Evolutionary conservation across 306 rosid species (phyloP).

Genomic region (Prunus salicina): DNA sequence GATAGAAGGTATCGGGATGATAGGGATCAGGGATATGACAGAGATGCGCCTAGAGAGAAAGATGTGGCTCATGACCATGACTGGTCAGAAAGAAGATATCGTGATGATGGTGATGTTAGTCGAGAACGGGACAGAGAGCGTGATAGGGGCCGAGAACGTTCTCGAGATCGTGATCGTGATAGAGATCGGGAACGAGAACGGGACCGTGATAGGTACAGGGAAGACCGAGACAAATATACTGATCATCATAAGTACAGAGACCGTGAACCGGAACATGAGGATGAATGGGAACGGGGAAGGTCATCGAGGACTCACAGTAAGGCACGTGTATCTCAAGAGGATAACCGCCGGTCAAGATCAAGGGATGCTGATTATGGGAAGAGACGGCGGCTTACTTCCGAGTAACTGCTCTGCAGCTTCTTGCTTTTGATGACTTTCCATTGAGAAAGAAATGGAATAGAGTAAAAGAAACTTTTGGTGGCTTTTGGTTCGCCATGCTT

Average conservation of each 20-base stretch:
- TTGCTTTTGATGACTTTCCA: constrained; percentile 24
- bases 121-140: constrained; percentile 67
- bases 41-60: constrained; percentile 82
- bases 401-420: constrained; percentile 41
- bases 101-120: constrained; percentile 65
- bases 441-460: constrained; percentile 27
- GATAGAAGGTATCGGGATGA: constrained; percentile 85
- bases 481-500: constrained; percentile 32
- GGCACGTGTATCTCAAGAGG: constrained; percentile 69
- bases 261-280: constrained; percentile 70
- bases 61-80: constrained; percentile 66
- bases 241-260: constrained; percentile 92
- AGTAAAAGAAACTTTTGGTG: constrained; percentile 11
- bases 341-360: constrained; percentile 77
- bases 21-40: constrained; percentile 72
- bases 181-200: constrained; percentile 58
- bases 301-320: constrained; percentile 82
- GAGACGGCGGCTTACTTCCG: constrained; percentile 85
- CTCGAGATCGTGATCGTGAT: constrained; percentile 63
- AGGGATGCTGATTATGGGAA: constrained; percentile 96
- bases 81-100: constrained; percentile 72
- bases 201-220: constrained; percentile 79
- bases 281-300: constrained; percentile 86
- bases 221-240: constrained; percentile 72
- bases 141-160: constrained; percentile 49